These are phyloP conservation scores for Cercospora canescens DNA, from an alignment of 2,329 filamentous ascomycete species.

Conservation along the genomic window DNA sequence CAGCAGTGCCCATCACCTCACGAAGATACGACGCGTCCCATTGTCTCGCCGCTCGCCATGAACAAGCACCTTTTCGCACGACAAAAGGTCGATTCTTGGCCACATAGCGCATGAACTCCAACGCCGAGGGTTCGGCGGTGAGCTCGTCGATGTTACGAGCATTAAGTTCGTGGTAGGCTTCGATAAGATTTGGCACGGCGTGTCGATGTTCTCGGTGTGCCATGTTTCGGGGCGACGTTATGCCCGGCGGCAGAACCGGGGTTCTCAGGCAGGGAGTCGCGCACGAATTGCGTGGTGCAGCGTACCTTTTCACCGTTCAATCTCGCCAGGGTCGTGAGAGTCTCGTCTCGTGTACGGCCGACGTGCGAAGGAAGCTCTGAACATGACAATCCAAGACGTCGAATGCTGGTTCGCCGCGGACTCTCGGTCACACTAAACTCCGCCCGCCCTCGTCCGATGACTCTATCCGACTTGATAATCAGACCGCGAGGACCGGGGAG, in stretches of 20 bases:
- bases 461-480: background rate
- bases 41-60: conserved; percentile 62
- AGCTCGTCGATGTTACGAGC: conserved; percentile 60
- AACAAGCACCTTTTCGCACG: conserved; percentile 58
- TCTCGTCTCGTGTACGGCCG: background rate
- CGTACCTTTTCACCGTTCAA: background rate
- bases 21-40: conserved; percentile 67
- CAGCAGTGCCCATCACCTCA: conserved; percentile 53
- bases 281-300: background rate
- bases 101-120: conserved; percentile 80
- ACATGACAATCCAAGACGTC: background rate
- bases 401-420: background rate
- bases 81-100: conserved; percentile 74
- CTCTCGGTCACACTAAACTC: background rate
- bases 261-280: background rate
- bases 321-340: background rate
- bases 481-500: background rate
- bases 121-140: conserved; percentile 63
- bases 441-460: background rate
- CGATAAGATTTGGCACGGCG: conserved; percentile 52
- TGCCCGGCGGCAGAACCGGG: background rate
- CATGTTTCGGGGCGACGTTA: background rate
- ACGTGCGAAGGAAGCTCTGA: background rate
- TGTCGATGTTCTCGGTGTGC: background rate
- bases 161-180: conserved; percentile 74